Base-by-base conservation (phyloP, 352 stramenopile species). In the Globisporangium carolinianum region DNA sequence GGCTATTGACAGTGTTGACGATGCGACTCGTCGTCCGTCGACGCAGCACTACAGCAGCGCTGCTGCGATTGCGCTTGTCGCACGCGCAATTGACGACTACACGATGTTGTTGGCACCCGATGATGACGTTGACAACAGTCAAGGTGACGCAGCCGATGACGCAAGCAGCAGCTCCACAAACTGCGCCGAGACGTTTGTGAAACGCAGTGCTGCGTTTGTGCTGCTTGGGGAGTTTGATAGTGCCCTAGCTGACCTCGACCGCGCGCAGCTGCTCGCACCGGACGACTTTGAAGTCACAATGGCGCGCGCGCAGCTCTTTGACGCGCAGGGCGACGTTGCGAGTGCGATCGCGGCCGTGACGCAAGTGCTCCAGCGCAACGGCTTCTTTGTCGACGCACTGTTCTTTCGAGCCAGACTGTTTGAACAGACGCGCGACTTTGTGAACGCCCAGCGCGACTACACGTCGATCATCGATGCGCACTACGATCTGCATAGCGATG, bases 371-470 rank as follows among this genome's bases (percentile, higher is more conserved):
- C 55, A 73, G 49, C 51, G 75, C 6, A 91, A 78, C 54, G 79
- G 79, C 0, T 88, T 89, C 67, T 89, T 89, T 42, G 65, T 91
- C n/a, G 75, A 89, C 47, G 81, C 74, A 9, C 42, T 91, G 18
- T 87, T 88, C 53, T 63, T 89, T 32, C 67, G 81, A 45, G 79
- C 75, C 0, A 67, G 71, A 47, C 61, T 91, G 49, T 83, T 73
- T 55, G 76, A 85, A 35, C 57, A 77, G 7, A 41, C 75, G 1
- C 73, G 67, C 0, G 66, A 70, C 3, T 59, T 67, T 1, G 51
- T 67, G 42, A 69, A 82, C 35, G 79, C 81, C 0, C 64, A 78
- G 46, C 53, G 61, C 1, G 81, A 91, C 61, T 89, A 89, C 61
- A 79, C 81, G 8, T 76, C 75, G 11, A 86, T 91, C 47, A 73